Base-by-base conservation (phyloP, 306 rosid species). In the Castanea mollissima region DNA sequence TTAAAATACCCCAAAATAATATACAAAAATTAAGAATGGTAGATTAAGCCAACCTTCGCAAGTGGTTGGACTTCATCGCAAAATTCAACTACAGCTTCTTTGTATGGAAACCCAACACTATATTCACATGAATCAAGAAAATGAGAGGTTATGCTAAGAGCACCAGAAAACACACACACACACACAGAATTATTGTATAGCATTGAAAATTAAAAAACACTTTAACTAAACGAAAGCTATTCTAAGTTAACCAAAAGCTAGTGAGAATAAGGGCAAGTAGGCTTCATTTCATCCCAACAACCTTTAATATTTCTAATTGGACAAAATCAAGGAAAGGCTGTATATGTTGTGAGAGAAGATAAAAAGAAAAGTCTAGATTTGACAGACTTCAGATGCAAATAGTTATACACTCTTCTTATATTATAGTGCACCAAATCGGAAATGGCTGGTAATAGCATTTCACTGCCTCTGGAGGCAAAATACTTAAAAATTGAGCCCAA, bases 71-170 rank as follows among this genome's bases (percentile, higher is more conserved):
- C 75, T 76, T 87, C 88, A 79, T 84, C 75, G 9, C 90, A 84
- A 54, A 79, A 87, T 58, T n/a, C 84, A 21, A 77, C 4, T 55
- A 84, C 83, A 62, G 84, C 82, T 81, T 87, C 90, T 79, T 87
- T 87, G 73, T 84, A 87, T n/a, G 90, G 90, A 75, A 87, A 41
- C 59, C 90, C 90, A 35, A 87, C 90, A 79, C 90, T 87, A 74
- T 54, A 76, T n/a, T 49, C 21, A 55, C 58, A 82, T 46, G 4
- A 41, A 76, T 23, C 54, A 23, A 41, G 71, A 62, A 76, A 31
- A 32, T 10, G 18, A 11, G 62, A 62, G 41, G n/a, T 34, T 31
- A 79, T n/a, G 31, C 20, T 6, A 55, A 1, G 29, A 52, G 49
- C 7, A 74, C 58, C 5, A n/a, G 34, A 29, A 64, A 64, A 20